phyloP scores from a whole-genome alignment of 1,139 yeast genomes.

The Taphrina pruni region DNA sequence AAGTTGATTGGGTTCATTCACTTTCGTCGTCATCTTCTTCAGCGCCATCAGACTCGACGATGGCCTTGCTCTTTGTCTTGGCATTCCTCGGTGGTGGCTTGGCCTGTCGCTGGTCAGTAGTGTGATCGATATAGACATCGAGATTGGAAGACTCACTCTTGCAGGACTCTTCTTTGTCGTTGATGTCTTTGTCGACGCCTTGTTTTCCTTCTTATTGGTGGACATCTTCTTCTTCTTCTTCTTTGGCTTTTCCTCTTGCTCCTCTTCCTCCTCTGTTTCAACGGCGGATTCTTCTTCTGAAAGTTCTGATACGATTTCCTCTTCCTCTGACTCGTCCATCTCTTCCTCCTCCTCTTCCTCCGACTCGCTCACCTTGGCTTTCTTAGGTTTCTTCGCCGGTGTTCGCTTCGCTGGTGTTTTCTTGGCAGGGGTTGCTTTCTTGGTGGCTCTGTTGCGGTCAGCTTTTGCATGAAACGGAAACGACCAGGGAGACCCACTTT shows the following conservation, averaged over 20 bases:
- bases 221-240: conserved; percentile 8
- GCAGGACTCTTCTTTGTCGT: conserved; percentile 6
- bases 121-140: too few relatives aligned
- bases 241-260: not conserved
- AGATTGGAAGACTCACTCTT: not conserved
- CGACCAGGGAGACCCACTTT: not conserved
- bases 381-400: conserved; percentile 33
- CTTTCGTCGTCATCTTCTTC: not conserved
- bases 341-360: conserved; percentile 10
- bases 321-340: not conserved
- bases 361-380: conserved; percentile 6
- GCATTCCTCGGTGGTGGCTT: conserved; percentile 4
- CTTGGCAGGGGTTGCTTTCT: conserved; percentile 40
- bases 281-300: conserved; percentile 23
- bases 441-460: not conserved
- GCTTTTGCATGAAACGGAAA: not conserved
- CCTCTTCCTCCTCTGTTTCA: conserved; percentile 19
- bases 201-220: not conserved
- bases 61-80: conserved; percentile 15
- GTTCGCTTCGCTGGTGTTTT: conserved; percentile 39
- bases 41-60: conserved; percentile 8
- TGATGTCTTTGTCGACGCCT: not conserved
- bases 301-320: conserved; percentile 1
- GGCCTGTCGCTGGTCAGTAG: not conserved
- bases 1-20: not conserved